Conservation (phyloP, 495 filamentous ascomycete genomes). For the Penicillium taxi region DNA sequence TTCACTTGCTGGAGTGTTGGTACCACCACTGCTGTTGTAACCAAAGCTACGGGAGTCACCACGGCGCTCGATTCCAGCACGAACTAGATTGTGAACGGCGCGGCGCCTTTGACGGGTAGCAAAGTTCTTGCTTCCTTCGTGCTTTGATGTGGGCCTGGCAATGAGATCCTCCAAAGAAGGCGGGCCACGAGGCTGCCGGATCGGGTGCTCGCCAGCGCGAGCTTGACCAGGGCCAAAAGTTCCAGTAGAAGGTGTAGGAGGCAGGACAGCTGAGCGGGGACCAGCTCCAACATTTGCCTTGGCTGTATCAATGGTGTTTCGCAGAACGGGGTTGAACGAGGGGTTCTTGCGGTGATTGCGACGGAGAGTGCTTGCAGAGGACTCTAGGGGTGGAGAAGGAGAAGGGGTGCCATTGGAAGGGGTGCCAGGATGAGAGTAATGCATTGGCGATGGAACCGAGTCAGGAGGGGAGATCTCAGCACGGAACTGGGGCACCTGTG, state of each 20-base stretch:
- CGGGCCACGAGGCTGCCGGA: constrained; percentile 88
- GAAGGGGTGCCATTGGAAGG: constrained; percentile 62
- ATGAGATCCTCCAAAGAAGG: constrained; percentile 87
- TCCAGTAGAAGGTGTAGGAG: constrained; percentile 72
- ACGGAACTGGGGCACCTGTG: constrained; percentile 54
- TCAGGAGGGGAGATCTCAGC: constrained; percentile 76
- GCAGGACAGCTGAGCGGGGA: constrained; percentile 70
- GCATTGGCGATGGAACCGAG: constrained; percentile 41
- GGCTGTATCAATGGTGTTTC: constrained; percentile 49
- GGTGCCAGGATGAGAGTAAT: constrained; percentile 36
- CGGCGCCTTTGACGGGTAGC: constrained; percentile 85
- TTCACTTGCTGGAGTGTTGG: constrained; percentile 85
- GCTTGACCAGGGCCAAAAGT: constrained; percentile 90
- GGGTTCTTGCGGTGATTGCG: constrained; percentile 85
- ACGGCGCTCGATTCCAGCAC: constrained; percentile 81
- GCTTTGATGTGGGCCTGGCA: constrained; percentile 83
- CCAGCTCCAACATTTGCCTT: constrained; percentile 50
- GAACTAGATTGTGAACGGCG: constrained; percentile 83
- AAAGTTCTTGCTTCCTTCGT: constrained; percentile 98
- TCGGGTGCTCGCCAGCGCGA: constrained; percentile 88
- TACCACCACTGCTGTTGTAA: constrained; percentile 58
- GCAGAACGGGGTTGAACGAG: constrained; percentile 62
- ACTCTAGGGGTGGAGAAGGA: constrained; percentile 55
- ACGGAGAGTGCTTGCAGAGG: constrained; percentile 71
- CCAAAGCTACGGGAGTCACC: constrained; percentile 50